Evolutionary conservation across 768 basidiomycete species (phyloP).

Genomic region (Pholiota molesta): DNA sequence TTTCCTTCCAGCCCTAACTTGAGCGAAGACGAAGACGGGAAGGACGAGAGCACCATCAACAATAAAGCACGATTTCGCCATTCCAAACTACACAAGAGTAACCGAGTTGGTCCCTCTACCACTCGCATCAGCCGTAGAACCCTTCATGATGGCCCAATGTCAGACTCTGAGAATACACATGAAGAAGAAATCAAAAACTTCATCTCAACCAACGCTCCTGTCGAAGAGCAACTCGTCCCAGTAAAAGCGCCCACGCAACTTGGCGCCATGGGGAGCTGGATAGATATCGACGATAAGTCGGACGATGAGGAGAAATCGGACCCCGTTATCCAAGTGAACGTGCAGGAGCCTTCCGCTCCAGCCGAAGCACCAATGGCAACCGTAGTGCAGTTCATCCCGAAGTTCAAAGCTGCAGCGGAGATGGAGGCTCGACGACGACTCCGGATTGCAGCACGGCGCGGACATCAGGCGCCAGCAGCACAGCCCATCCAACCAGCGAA

Average conservation of each 20-base stretch:
- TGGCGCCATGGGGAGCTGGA: conserved; percentile 31
- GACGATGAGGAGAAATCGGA: conserved; percentile 27
- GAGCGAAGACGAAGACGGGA: conserved; percentile 69
- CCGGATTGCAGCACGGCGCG: conserved; percentile 69
- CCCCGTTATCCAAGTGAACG: conserved; percentile 38
- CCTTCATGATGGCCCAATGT: neutral
- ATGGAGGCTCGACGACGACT: conserved; percentile 75
- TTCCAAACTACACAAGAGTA: conserved; percentile 85
- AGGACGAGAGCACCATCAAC: conserved; percentile 36
- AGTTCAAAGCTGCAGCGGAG: conserved; percentile 80
- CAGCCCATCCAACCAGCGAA: conserved; percentile 32
- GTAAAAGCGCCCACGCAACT: conserved; percentile 29
- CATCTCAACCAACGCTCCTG: conserved; percentile 33
- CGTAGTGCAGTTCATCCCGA: conserved; percentile 68
- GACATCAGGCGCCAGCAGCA: conserved; percentile 32
- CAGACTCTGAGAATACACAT: neutral
- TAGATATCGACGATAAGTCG: conserved; percentile 28
- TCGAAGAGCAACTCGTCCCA: conserved; percentile 33
- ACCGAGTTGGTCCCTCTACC: neutral
- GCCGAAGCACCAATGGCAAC: conserved; percentile 52
- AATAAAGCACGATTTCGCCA: conserved; percentile 69
- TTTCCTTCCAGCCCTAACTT: conserved; percentile 72
- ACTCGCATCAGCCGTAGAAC: neutral
- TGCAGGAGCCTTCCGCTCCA: conserved; percentile 41
- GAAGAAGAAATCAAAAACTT: conserved; percentile 32